Base-by-base conservation (phyloP, 1,284 basidiomycete genomes). In the Ceratobasidium sp. region DNA sequence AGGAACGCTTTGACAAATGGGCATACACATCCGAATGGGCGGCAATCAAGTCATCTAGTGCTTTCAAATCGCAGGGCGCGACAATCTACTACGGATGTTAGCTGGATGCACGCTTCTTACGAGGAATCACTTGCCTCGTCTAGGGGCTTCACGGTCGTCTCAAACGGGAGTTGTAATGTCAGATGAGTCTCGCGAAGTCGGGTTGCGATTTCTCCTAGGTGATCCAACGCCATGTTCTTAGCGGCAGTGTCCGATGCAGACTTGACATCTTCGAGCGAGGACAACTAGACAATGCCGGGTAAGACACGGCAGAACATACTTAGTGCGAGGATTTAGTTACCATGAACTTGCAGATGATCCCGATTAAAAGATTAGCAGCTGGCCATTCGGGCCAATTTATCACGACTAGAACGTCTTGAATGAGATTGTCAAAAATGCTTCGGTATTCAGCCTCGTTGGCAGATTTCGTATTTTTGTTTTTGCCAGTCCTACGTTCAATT, bases 361-460 rank as follows among this genome's bases (percentile, higher is more conserved):
- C 89, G 45, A 98, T 84, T 58, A 98, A 87, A 26, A 98, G 83
- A 51, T 91, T 89, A 0, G 97, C 94, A 7, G 94, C 97, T 0
- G 98, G 97, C 96, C 97, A 99, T 82, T 99, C 97, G 0, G 97
- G 96, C 88, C 94, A 93, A 82, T 94, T 97, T 3, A 98, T 85
- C 3, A 97, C 95, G 17, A 89, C 88, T n/a, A 99, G 87, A 20
- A 98, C 86, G 81, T 99, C 97, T 4, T 91, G 90, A 42, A 99
- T 90, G 15, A 99, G 87, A 78, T 93, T 93, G 81, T 98, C 96
- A 77, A 99, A 92, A 53, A 98, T 95, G 0, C 90, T 87, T 75
- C 95, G 91, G 83, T 97, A 98, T 82, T 97, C 96, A 1, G 93
- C 91, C 82, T 98, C 96, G 76, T 94, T 94, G 0, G 93, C 90